A percentile compares a stretch with the other conserved stretches of the same genome.
phyloP scores from a whole-genome alignment of 768 basidiomycete genomes.

The Rhizopogon vesiculosus region DNA sequence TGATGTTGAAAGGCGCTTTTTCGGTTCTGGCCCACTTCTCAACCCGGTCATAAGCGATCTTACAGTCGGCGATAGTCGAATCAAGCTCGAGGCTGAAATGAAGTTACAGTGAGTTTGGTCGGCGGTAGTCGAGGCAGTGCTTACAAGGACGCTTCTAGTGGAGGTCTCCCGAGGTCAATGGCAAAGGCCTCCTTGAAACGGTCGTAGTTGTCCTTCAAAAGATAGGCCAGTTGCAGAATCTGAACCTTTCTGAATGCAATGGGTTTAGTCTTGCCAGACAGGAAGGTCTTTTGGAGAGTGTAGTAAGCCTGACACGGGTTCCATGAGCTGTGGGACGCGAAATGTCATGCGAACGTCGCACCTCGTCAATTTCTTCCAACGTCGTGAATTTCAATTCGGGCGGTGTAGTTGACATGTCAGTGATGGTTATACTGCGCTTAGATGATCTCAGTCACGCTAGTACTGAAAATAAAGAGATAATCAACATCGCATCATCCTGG shows the following conservation, averaged over 20 bases:
- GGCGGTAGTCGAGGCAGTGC: constrained; percentile 18
- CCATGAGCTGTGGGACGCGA: neutral
- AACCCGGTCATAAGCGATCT: constrained; percentile 55
- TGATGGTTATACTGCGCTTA: no score
- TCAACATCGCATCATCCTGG: no score
- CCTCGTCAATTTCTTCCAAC: constrained; percentile 49
- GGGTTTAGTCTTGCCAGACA: constrained; percentile 58
- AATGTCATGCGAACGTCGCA: constrained; percentile 12
- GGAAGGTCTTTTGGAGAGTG: constrained; percentile 53
- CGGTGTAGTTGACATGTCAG: constrained; percentile 18
- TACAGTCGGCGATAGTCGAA: constrained; percentile 47
- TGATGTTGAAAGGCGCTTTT: constrained; percentile 48
- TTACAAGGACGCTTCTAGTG: constrained; percentile 52
- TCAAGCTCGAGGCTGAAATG: constrained; percentile 55
- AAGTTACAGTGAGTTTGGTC: neutral
- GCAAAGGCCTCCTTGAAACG: constrained; percentile 55
- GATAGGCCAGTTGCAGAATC: constrained; percentile 67
- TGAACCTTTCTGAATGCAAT: constrained; percentile 71
- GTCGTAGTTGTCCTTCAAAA: constrained; percentile 67
- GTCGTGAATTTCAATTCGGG: constrained; percentile 40
- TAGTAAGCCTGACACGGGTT: constrained; percentile 44
- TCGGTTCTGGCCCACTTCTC: constrained; percentile 74
- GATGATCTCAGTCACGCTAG: no score
- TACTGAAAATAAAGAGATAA: no score
- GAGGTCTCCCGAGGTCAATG: constrained; percentile 60